phyloP scores from a whole-genome alignment of 192 early-diverging fungal species.

The Podila verticillata region DNA sequence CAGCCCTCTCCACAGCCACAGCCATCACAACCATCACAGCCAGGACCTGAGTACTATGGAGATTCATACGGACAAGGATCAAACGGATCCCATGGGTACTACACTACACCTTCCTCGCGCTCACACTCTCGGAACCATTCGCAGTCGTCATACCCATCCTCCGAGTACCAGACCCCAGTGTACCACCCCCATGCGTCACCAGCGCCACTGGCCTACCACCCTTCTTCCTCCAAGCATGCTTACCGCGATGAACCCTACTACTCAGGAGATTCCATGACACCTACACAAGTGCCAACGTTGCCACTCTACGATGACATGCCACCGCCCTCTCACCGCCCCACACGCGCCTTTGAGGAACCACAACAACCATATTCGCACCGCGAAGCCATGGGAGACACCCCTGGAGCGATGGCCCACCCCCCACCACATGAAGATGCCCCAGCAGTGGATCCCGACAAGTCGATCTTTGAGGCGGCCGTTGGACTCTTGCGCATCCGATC shows the following conservation, averaged over 20 bases:
- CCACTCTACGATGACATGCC: no score
- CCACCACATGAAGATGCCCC: no score
- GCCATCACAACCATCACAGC: constrained; percentile 4
- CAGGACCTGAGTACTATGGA: background rate
- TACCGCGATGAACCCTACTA: constrained; percentile 12
- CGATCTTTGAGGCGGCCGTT: constrained; percentile 39
- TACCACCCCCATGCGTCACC: constrained; percentile 2
- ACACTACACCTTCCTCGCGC: background rate
- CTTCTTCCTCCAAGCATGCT: constrained; percentile 4
- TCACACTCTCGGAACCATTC: background rate
- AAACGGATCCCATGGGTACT: no score
- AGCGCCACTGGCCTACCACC: constrained; percentile 3
- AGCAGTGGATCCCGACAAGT: constrained; percentile 30
- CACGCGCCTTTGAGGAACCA: no score
- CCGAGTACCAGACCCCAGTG: constrained; percentile 5
- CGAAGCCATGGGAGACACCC: no score
- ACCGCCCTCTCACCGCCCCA: no score
- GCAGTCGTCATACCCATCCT: background rate
- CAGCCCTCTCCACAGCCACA: background rate
- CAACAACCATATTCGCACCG: no score
- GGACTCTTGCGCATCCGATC: constrained; percentile 26
- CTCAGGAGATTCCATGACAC: background rate
- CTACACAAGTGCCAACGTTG: background rate
- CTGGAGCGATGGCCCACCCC: no score
- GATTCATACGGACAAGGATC: background rate